phyloP scores from a whole-genome alignment of 2,329 filamentous ascomycete genomes.

The Trichoderma guizhouense region DNA sequence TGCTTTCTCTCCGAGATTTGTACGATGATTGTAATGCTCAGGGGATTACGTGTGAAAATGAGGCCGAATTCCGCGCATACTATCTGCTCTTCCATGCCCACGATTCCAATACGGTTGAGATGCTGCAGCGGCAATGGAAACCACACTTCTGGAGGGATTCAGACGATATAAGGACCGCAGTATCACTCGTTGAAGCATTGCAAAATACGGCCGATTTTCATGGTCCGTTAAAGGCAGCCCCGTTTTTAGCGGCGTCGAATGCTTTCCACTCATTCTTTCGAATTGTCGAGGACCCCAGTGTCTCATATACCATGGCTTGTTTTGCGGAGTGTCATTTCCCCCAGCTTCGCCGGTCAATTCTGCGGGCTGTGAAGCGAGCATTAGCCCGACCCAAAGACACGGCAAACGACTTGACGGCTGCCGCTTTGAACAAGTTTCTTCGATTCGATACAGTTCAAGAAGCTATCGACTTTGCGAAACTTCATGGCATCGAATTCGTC shows the following conservation, averaged over 20 bases:
- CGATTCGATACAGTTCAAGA: constrained; percentile 66
- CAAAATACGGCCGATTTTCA: constrained; percentile 57
- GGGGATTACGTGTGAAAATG: constrained; percentile 56
- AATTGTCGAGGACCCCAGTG: constrained; percentile 52
- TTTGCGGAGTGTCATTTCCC: constrained; percentile 67
- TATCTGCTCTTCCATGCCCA: constrained; percentile 60
- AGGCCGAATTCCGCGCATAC: constrained; percentile 64
- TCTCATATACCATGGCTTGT: constrained; percentile 68
- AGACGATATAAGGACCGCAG: constrained; percentile 58
- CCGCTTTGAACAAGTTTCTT: constrained; percentile 54
- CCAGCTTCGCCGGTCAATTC: constrained; percentile 54
- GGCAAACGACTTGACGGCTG: constrained; percentile 58
- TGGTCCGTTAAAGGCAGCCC: constrained; percentile 52
- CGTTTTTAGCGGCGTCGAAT: constrained; percentile 48
- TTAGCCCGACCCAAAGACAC: constrained; percentile 56
- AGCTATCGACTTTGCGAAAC: constrained; percentile 61
- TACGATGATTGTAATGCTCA: constrained; percentile 64
- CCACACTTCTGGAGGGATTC: constrained; percentile 52
- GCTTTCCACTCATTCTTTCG: constrained; percentile 56
- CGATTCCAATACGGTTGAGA: constrained; percentile 53
- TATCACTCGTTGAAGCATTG: constrained; percentile 57
- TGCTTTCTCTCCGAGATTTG: constrained; percentile 62
- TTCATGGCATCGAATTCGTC: constrained; percentile 54
- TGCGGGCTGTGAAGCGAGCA: constrained; percentile 52
- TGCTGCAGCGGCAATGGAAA: constrained; percentile 56